phyloP scores from a whole-genome alignment of 2,329 filamentous ascomycete species.

The Claviceps arundinis region DNA sequence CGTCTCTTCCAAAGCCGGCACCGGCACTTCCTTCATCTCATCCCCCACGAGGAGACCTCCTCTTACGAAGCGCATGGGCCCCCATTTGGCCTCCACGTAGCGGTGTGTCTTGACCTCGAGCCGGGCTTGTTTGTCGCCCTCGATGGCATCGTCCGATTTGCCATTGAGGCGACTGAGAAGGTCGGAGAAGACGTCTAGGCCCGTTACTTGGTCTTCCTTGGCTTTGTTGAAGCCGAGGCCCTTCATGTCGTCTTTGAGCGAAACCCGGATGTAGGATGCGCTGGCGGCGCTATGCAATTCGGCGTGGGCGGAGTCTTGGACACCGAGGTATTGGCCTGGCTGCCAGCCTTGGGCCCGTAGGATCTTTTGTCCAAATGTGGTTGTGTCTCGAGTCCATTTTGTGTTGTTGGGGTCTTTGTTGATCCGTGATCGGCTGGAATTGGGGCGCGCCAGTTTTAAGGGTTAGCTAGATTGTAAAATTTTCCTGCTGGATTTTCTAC shows the following conservation, averaged over 20 bases:
- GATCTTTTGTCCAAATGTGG: conserved; percentile 79
- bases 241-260: conserved; percentile 80
- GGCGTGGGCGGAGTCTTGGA: conserved; percentile 60
- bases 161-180: conserved; percentile 83
- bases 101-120: conserved; percentile 58
- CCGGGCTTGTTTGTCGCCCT: conserved; percentile 54
- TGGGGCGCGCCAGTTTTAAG: background rate
- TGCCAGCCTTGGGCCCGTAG: conserved; percentile 83
- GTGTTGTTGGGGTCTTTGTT: conserved; percentile 92
- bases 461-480: background rate
- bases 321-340: conserved; percentile 72
- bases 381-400: conserved; percentile 72
- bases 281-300: conserved; percentile 68
- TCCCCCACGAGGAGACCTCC: conserved; percentile 60
- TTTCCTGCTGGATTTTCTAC: background rate
- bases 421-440: conserved; percentile 46
- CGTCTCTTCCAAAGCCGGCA: conserved; percentile 8
- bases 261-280: conserved; percentile 71
- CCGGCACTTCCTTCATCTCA: conserved; percentile 30
- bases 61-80: conserved; percentile 71
- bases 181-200: conserved; percentile 75
- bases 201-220: conserved; percentile 66
- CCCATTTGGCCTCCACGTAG: conserved; percentile 65
- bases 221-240: conserved; percentile 74
- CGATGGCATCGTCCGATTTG: conserved; percentile 59